Evolutionary conservation across 768 basidiomycete species (phyloP).

Genomic region (Tylopilus rubrobrunneus): DNA sequence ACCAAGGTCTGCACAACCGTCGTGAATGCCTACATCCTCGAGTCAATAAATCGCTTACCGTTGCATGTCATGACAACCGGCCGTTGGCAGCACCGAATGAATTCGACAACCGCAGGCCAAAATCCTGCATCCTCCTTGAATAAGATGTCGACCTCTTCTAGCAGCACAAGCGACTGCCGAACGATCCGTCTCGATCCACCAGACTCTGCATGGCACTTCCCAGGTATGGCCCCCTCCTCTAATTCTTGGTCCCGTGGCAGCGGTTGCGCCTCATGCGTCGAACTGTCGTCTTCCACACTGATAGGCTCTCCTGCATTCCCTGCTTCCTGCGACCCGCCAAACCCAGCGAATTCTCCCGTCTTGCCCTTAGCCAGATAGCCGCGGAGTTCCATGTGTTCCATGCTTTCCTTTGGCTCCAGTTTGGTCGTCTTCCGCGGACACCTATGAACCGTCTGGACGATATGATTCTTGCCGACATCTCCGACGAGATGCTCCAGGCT

Average conservation of each 20-base stretch:
- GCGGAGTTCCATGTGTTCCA: constrained; percentile 9
- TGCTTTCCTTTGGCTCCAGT: constrained; percentile 4
- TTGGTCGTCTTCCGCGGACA: constrained; percentile 3
- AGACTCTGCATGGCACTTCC: constrained; percentile 1
- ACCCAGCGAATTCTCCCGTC: not conserved
- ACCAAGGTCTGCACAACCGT: constrained; percentile 51
- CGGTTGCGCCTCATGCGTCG: not conserved
- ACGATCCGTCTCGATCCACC: constrained; percentile 32
- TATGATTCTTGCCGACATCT: constrained; percentile 91
- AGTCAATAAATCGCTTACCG: constrained; percentile 45
- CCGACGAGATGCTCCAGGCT: constrained; percentile 81
- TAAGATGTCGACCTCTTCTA: constrained; percentile 95
- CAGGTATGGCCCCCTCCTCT: constrained; percentile 1
- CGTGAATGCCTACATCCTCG: constrained; percentile 9
- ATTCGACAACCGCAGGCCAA: constrained; percentile 75
- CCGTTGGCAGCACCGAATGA: constrained; percentile 80
- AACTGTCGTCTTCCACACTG: constrained; percentile 14
- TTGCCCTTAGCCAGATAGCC: constrained; percentile 16
- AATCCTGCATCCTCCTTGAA: constrained; percentile 85
- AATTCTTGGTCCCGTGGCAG: constrained; percentile 5
- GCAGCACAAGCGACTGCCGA: constrained; percentile 81
- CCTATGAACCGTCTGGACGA: constrained; percentile 44
- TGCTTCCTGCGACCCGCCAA: not conserved
- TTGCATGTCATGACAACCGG: constrained; percentile 96
- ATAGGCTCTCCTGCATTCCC: constrained; percentile 23